Conservation (phyloP, 352 stramenopile genomes). For the Phytopythium litorale region DNA sequence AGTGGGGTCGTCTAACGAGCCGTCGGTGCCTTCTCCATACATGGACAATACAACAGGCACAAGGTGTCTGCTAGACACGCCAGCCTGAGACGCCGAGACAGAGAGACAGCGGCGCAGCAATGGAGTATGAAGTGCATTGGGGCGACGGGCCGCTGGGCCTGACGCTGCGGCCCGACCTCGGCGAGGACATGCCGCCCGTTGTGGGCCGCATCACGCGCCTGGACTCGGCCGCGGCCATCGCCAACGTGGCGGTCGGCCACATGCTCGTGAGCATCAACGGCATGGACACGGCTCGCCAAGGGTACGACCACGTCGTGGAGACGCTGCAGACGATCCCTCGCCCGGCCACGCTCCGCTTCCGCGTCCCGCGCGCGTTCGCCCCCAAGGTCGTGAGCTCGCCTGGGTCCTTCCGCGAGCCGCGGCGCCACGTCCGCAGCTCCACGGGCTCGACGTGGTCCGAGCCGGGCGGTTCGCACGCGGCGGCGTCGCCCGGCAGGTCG, state of each 20-base stretch:
- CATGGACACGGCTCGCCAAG: constrained; percentile 80
- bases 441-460: constrained; percentile 46
- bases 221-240: constrained; percentile 74
- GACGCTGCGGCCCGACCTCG: constrained; percentile 77
- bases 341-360: constrained; percentile 77
- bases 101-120: constrained; percentile 7
- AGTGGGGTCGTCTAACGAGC: not conserved
- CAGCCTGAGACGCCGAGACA: not conserved
- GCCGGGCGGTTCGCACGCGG: constrained; percentile 6
- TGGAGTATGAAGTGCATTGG: constrained; percentile 89
- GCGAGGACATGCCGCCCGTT: constrained; percentile 85
- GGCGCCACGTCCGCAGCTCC: constrained; percentile 28
- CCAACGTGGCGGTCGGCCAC: constrained; percentile 78
- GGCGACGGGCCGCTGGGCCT: constrained; percentile 77
- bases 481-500: constrained; percentile 23
- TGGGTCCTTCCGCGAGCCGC: constrained; percentile 23
- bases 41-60: not conserved
- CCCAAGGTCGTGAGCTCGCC: not conserved
- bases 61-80: not conserved
- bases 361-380: constrained; percentile 56
- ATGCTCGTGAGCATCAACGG: constrained; percentile 90
- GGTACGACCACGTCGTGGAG: constrained; percentile 80
- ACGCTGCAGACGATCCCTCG: constrained; percentile 82
- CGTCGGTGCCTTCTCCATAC: not conserved
- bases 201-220: constrained; percentile 85